A percentile compares a stretch with the other conserved stretches of the same genome.
Evolutionary conservation across 768 basidiomycete genomes (phyloP).

Genomic region (Fomitopsis pulvina): DNA sequence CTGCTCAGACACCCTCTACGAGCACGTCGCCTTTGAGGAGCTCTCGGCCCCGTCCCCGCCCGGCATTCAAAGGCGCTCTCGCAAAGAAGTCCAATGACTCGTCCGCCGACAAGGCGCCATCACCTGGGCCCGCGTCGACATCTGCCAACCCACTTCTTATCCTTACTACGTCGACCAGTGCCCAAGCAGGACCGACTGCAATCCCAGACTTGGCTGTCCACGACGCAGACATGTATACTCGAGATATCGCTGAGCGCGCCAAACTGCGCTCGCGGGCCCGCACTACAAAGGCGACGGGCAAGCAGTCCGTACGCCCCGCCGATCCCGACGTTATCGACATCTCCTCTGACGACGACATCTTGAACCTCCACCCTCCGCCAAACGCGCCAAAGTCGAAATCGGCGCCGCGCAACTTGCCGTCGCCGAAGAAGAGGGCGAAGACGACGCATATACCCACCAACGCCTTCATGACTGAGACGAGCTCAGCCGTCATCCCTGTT

Average conservation of each 20-base stretch:
- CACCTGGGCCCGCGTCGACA: too few relatives aligned
- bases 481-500: slow-evolving; percentile 18
- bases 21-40: neutral
- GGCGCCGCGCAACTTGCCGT: neutral
- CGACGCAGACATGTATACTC: neutral
- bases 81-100: neutral
- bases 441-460: slow-evolving; percentile 1
- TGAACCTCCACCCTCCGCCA: neutral
- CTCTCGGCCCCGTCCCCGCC: slow-evolving; percentile 8
- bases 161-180: too few relatives aligned
- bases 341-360: slow-evolving; percentile 19
- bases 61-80: slow-evolving; percentile 6
- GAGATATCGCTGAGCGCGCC: slow-evolving; percentile 25
- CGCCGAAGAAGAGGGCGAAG: slow-evolving; percentile 10
- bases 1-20: neutral
- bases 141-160: too few relatives aligned
- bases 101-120: too few relatives aligned
- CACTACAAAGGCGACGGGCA: slow-evolving; percentile 7
- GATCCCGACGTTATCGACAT: slow-evolving; percentile 22
- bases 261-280: slow-evolving; percentile 25
- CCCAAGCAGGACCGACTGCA: too few relatives aligned
- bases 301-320: neutral
- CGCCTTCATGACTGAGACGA: slow-evolving; percentile 12
- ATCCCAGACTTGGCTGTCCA: too few relatives aligned
- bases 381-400: slow-evolving; percentile 1